Evolutionary conservation across 208 protist species (phyloP), one percentile per base, ranked within the genome.

Genomic region (Trypanosoma cruzi): DNA sequence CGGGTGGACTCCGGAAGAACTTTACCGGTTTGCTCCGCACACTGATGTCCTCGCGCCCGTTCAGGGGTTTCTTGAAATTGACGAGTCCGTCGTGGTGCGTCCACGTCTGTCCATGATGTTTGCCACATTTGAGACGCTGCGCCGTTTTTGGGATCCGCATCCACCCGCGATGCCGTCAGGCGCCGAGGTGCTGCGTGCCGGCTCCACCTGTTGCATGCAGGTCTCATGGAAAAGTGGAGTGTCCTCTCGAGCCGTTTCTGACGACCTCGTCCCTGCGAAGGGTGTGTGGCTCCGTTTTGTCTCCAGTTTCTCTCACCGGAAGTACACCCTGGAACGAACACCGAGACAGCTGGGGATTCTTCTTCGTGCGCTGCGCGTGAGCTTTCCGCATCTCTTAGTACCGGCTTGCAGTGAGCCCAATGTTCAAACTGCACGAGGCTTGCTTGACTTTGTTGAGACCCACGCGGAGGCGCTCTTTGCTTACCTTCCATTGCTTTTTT

Each of bases 361-460:
- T 57, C 31, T 84, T 24, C 22, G 29, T 24, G 77, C 79, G n/a
- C 28, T 84, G 37, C 67, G 68, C 3, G 55, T 68, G 18, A 84
- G 71, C 29, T 88, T 88, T 69, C 79, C 79, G 20, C 71, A 84
- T 22, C 70, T 84, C n/a, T 53, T 82, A 26, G 65, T 80, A n/a
- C 79, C 75, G 2, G 59, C 42, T 13, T 62, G 65, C 32, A 32
- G 36, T 6, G 65, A 73, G 32, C 40, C 48, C 16, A 48, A 48
- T 8, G 31, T 76, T 24, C 53, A 64, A 1, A 20, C 69, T 28
- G 80, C 75, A 2, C 28, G 56, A 26, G 20, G 57, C 16, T 4
- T 85, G 36, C 40, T 68, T 32, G 71, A 46, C 16, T 82, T 88
- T 57, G 26, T 80, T 26, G 34, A 49, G 8, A 31, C 69, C 14